These are phyloP conservation scores for Polygonum maritimum DNA, from an alignment of 148 eudicot genomes.

Conservation along the genomic window DNA sequence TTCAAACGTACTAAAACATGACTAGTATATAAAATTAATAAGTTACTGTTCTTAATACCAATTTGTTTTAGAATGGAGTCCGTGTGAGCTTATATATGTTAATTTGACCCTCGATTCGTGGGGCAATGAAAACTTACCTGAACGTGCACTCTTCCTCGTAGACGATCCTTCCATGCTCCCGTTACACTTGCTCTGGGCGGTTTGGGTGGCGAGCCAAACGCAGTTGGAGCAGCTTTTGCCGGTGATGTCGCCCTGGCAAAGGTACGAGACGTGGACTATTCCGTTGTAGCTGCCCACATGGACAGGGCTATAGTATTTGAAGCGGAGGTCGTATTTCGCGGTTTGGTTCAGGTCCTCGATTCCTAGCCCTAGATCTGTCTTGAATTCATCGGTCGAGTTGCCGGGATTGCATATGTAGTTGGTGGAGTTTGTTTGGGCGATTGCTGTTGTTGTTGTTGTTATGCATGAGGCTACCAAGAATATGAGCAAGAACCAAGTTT, in stretches of 20 bases:
- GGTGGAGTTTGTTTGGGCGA: neutral
- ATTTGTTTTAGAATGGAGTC: too few species aligned
- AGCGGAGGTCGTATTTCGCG: too few species aligned
- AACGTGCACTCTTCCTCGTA: neutral
- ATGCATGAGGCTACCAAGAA: neutral
- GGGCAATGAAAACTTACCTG: neutral
- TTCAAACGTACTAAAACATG: too few species aligned
- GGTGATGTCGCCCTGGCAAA: conserved; percentile 6
- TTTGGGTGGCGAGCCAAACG: neutral
- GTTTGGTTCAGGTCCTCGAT: too few species aligned
- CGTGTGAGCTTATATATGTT: too few species aligned
- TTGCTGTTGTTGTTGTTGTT: neutral
- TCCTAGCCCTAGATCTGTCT: too few species aligned
- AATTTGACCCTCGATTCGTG: too few species aligned
- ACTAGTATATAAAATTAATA: too few species aligned
- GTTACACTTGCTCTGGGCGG: neutral
- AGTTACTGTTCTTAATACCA: too few species aligned
- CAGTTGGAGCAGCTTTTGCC: neutral
- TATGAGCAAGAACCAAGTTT: neutral
- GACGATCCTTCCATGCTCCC: neutral
- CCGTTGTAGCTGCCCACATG: neutral
- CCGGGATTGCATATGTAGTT: neutral
- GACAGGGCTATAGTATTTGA: neutral
- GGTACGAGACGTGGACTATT: neutral
- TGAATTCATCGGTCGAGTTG: neutral